Conservation (phyloP, 495 filamentous ascomycete species). For the Polyplosphaeria fusca region DNA sequence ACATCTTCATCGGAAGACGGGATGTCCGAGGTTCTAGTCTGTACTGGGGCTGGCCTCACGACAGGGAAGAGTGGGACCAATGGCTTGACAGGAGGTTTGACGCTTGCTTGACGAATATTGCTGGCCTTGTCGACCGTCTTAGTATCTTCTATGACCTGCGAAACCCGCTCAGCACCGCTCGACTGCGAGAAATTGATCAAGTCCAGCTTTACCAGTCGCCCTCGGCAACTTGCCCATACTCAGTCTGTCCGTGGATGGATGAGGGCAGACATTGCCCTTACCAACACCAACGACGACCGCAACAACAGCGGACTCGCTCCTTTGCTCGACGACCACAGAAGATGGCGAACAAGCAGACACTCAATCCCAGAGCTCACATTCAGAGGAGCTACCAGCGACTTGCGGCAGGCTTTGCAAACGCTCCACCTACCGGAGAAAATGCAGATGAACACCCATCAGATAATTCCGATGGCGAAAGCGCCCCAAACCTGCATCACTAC, state of each 20-base stretch:
- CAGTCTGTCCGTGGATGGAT: conserved; percentile 2
- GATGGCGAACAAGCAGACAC: conserved; percentile 15
- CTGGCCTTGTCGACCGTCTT: conserved; percentile 7
- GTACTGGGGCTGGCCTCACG: conserved; percentile 24
- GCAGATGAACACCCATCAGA: conserved; percentile 11
- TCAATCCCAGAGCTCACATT: background rate
- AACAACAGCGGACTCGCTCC: too few relatives aligned
- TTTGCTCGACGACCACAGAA: background rate
- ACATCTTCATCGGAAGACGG: conserved; percentile 22
- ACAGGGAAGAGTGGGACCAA: background rate
- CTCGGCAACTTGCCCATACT: background rate
- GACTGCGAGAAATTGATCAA: conserved; percentile 2
- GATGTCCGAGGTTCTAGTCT: background rate
- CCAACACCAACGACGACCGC: background rate
- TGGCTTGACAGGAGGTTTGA: conserved; percentile 6
- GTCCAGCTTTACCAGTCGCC: background rate
- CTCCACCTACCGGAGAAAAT: conserved; percentile 10
- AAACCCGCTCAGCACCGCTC: conserved; percentile 1
- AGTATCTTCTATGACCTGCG: conserved; percentile 22
- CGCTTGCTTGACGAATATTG: conserved; percentile 9
- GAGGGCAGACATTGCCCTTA: background rate
- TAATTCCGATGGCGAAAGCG: conserved; percentile 2
- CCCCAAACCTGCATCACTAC: background rate
- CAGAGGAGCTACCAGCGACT: background rate
- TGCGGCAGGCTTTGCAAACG: background rate